These are phyloP conservation scores for Scenedesmus sp. DNA, from an alignment of 163 green algal species.

Conservation along the genomic window DNA sequence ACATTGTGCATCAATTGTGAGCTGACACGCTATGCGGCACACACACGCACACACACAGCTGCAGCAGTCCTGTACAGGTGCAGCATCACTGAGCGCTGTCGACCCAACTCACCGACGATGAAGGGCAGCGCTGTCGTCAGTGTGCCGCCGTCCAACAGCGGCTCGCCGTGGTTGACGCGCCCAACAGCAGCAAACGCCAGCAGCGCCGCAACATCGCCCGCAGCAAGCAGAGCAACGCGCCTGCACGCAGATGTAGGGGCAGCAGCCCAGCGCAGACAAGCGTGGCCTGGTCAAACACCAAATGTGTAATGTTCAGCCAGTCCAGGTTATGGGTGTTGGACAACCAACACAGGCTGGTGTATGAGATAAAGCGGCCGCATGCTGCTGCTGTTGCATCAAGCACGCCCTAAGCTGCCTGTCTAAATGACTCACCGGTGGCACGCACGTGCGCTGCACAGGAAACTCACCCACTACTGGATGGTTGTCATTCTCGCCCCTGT, in stretches of 20 bases:
- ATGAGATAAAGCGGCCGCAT: too few relatives aligned
- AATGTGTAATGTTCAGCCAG: too few relatives aligned
- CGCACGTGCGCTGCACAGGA: background rate
- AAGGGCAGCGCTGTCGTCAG: conserved; percentile 88
- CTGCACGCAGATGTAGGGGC: conserved; percentile 56
- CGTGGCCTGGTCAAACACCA: too few relatives aligned
- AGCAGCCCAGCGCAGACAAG: background rate
- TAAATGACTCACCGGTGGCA: background rate
- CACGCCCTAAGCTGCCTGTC: background rate
- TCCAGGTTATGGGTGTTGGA: too few relatives aligned
- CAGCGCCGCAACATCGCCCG: conserved; percentile 81
- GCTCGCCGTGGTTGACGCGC: conserved; percentile 79
- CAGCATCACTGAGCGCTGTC: background rate
- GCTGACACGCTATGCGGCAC: too few relatives aligned
- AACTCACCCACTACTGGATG: background rate
- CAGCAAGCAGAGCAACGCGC: conserved; percentile 71
- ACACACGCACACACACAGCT: background rate
- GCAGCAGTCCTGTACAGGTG: background rate
- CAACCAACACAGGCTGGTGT: too few relatives aligned
- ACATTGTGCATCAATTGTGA: too few relatives aligned
- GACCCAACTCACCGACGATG: conserved; percentile 73
- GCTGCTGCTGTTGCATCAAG: background rate
- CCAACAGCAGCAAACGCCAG: conserved; percentile 89
- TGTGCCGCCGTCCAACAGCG: conserved; percentile 58
- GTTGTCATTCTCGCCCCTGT: conserved; percentile 49